phyloP scores from a whole-genome alignment of 202 grass and related monocot species.

The Saccharum hybrid region DNA sequence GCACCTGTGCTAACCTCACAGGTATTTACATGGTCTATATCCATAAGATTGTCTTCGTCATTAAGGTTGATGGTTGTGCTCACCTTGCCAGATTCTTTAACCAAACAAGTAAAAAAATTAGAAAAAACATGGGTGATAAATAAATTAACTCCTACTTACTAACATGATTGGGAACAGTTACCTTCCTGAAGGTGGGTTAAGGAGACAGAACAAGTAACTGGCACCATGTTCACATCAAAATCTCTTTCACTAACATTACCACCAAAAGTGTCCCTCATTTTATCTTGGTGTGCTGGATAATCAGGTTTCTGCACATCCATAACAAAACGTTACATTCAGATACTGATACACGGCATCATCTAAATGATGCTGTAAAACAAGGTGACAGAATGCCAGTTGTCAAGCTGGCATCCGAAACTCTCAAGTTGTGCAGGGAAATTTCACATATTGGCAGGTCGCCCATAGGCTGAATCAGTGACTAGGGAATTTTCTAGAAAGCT shows the following conservation, averaged over 20 bases:
- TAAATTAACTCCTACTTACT: neutral
- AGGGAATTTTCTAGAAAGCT: conserved; percentile 5
- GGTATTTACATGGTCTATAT: conserved; percentile 45
- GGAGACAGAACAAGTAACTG: conserved; percentile 39
- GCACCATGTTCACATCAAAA: conserved; percentile 42
- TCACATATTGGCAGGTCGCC: conserved; percentile 17
- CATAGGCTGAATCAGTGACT: conserved; percentile 11
- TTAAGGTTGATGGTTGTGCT: conserved; percentile 36
- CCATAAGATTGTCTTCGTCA: conserved; percentile 36
- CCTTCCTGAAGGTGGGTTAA: conserved; percentile 40
- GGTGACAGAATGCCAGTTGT: neutral
- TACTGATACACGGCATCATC: conserved; percentile 6
- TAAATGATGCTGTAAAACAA: conserved; percentile 16
- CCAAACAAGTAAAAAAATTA: conserved; percentile 35
- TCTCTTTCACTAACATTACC: conserved; percentile 35
- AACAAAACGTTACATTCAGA: conserved; percentile 23
- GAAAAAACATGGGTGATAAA: conserved; percentile 1
- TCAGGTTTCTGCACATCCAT: conserved; percentile 37
- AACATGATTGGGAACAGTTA: conserved; percentile 24
- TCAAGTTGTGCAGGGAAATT: neutral
- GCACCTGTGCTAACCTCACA: conserved; percentile 2
- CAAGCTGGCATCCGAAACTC: neutral
- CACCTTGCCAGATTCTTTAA: conserved; percentile 37
- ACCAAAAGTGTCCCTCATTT: neutral
- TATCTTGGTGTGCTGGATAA: conserved; percentile 21